A percentile compares a stretch with the other conserved stretches of the same genome.
These are phyloP conservation scores for Mucor racemosus DNA, from an alignment of 371 early-diverging fungal species.

Conservation along the genomic window DNA sequence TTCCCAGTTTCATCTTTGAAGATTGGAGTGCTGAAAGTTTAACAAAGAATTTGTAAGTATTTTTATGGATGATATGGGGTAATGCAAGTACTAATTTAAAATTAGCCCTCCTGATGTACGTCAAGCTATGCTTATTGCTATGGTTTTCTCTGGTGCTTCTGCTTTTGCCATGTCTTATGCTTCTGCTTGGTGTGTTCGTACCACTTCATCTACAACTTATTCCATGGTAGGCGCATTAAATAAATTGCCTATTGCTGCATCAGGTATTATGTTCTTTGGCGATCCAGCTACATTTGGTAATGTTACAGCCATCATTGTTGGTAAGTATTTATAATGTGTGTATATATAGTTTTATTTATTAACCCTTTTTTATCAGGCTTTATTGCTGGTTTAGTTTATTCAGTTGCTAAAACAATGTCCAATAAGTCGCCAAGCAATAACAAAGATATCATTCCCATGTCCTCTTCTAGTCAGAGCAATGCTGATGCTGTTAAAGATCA, in stretches of 20 bases:
- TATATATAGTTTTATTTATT: neutral
- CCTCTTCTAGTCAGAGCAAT: slow-evolving; percentile 41
- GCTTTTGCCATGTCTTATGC: slow-evolving; percentile 94
- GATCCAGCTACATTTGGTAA: slow-evolving; percentile 84
- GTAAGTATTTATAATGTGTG: slow-evolving; percentile 20
- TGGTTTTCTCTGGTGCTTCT: slow-evolving; percentile 82
- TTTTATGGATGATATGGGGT: neutral
- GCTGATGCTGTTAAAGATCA: slow-evolving; percentile 40
- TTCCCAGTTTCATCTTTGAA: slow-evolving; percentile 83
- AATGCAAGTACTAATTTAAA: neutral
- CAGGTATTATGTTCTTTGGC: slow-evolving; percentile 95
- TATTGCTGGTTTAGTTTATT: slow-evolving; percentile 85
- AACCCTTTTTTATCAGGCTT: slow-evolving; percentile 52
- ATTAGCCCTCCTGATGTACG: slow-evolving; percentile 55
- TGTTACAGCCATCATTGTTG: slow-evolving; percentile 80
- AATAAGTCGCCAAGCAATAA: slow-evolving; percentile 44
- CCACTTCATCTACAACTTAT: slow-evolving; percentile 95
- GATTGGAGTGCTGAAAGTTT: slow-evolving; percentile 67
- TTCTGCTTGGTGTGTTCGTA: slow-evolving; percentile 95
- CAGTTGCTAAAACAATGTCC: slow-evolving; percentile 64
- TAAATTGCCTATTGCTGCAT: slow-evolving; percentile 95
- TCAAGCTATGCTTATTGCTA: slow-evolving; percentile 63
- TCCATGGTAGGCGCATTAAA: slow-evolving; percentile 99
- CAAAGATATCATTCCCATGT: slow-evolving; percentile 40
- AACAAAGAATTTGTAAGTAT: slow-evolving; percentile 62